phyloP scores from a whole-genome alignment of 768 basidiomycete species.

The Leccinellum albellum region DNA sequence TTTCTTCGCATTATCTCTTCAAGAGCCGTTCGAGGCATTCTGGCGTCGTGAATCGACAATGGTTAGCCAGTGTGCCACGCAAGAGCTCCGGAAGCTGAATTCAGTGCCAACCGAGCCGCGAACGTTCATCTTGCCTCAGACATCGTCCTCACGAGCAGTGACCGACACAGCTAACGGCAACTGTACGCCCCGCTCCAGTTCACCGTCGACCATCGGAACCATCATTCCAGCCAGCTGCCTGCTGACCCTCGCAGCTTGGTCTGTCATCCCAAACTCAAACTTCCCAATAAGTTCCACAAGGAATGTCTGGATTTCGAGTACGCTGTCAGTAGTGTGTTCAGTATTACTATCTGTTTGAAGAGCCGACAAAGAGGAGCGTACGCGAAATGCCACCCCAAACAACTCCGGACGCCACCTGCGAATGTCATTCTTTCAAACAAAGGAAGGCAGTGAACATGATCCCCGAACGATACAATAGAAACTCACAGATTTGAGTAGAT shows the following conservation, averaged over 20 bases:
- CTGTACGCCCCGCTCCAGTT: conserved; percentile 26
- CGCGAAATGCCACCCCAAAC: conserved; percentile 16
- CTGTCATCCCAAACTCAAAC: conserved; percentile 43
- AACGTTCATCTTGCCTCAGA: conserved; percentile 32
- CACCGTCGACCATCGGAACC: conserved; percentile 32
- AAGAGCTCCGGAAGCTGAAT: no score
- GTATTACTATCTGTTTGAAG: not conserved
- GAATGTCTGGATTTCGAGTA: not conserved
- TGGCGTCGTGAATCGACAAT: no score
- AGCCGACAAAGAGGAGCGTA: not conserved
- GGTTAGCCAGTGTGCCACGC: no score
- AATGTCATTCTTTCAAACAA: conserved; percentile 16
- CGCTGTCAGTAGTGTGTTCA: not conserved
- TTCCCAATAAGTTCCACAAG: conserved; percentile 45
- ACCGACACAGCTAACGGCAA: conserved; percentile 18
- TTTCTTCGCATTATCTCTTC: no score
- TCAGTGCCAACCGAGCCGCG: conserved; percentile 45
- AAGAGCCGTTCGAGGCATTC: no score
- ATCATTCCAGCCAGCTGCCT: conserved; percentile 25
- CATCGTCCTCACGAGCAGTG: not conserved
- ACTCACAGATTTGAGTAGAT: conserved; percentile 29
- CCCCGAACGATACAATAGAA: not conserved
- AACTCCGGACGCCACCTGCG: conserved; percentile 19
- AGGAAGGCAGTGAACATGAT: not conserved
- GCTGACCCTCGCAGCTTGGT: conserved; percentile 21